Evolutionary conservation across 768 basidiomycete species (phyloP).

Genomic region (Rhodotorula graminis): DNA sequence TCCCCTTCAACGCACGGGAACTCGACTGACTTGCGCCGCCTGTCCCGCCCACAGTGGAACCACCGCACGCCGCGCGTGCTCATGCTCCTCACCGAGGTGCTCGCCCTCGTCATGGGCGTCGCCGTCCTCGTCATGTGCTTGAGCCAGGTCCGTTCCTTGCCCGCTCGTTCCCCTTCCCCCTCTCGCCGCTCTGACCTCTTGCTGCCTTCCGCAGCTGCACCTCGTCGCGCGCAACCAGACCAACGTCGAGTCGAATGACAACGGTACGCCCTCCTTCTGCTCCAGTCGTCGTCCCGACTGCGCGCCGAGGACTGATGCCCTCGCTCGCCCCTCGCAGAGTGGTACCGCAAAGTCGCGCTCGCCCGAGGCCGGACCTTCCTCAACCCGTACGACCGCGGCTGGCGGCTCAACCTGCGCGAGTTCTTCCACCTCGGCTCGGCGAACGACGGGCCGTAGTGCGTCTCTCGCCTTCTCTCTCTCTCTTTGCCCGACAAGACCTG

Average conservation of each 20-base stretch:
- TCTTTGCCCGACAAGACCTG: too few relatives aligned
- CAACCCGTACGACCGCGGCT: conserved; percentile 86
- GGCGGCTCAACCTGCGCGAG: conserved; percentile 63
- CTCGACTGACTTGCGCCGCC: background rate
- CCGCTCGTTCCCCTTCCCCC: background rate
- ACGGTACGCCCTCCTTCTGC: conserved; percentile 47
- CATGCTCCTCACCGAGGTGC: conserved; percentile 71
- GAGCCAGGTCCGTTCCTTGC: conserved; percentile 56
- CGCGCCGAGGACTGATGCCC: background rate
- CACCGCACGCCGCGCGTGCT: conserved; percentile 62
- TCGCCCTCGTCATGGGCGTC: conserved; percentile 67
- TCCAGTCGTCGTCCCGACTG: background rate
- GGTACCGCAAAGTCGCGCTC: conserved; percentile 67
- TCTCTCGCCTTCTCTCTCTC: conserved; percentile 38
- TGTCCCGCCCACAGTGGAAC: conserved; percentile 52
- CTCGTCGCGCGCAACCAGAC: conserved; percentile 72
- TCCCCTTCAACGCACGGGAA: conserved; percentile 17
- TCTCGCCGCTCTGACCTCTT: background rate
- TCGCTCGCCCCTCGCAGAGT: conserved; percentile 43
- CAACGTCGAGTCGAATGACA: conserved; percentile 82
- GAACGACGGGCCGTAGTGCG: conserved; percentile 70
- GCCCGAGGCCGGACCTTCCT: conserved; percentile 73
- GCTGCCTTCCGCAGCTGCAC: conserved; percentile 48
- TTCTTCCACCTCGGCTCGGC: conserved; percentile 68
- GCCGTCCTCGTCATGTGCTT: conserved; percentile 66